phyloP scores from a whole-genome alignment of 2,329 filamentous ascomycete genomes.

The Dothistroma pini region DNA sequence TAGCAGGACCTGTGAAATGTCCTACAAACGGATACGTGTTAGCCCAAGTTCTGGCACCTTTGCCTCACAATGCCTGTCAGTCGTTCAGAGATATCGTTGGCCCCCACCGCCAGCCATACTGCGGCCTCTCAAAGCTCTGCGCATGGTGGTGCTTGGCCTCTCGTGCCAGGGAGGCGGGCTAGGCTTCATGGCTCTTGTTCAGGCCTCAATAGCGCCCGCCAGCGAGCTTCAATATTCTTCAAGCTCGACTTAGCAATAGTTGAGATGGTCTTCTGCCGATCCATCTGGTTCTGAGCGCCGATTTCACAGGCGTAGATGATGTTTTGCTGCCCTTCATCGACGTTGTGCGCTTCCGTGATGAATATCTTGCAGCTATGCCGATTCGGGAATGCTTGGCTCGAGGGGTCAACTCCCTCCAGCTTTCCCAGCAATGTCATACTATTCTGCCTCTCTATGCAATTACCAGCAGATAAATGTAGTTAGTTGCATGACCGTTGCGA shows the following conservation, averaged over 20 bases:
- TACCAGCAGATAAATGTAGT: no score
- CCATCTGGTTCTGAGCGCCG: conserved; percentile 12
- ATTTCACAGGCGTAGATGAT: conserved; percentile 12
- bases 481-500: no score
- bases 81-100: neutral
- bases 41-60: neutral
- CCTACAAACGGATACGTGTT: neutral
- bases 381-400: neutral
- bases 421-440: no score
- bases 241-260: conserved; percentile 13
- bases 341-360: conserved; percentile 7
- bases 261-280: conserved; percentile 8
- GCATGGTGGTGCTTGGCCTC: conserved; percentile 5
- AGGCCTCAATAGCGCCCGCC: conserved; percentile 19
- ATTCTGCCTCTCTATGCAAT: no score
- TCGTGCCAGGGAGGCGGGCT: conserved; percentile 9
- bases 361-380: neutral
- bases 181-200: conserved; percentile 12
- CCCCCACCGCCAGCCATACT: neutral
- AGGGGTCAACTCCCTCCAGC: neutral
- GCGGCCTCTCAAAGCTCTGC: neutral
- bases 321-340: conserved; percentile 5
- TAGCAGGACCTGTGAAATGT: neutral
- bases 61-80: neutral
- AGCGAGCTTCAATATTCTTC: conserved; percentile 19